Evolutionary conservation across 2,329 filamentous ascomycete species (phyloP).

Genomic region (Dactylellina drechsleri): DNA sequence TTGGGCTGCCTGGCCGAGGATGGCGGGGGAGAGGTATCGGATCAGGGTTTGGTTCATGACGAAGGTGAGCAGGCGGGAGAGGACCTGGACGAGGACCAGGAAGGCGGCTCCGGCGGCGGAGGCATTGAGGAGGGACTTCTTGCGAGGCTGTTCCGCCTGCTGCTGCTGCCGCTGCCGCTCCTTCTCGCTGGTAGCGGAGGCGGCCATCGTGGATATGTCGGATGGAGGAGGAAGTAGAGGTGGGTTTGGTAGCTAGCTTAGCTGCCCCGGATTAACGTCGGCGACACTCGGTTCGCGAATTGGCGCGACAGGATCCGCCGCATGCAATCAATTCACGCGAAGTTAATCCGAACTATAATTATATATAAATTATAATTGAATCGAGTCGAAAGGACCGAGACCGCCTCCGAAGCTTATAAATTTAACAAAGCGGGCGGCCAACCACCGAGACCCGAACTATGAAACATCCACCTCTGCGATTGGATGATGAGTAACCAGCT

Average conservation of each 20-base stretch:
- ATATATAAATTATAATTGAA: constrained; percentile 4
- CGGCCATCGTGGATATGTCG: constrained; percentile 10
- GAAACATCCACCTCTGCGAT: not conserved
- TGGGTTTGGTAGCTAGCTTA: no score
- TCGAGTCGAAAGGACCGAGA: constrained; percentile 11
- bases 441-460: not conserved
- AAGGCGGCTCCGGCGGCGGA: constrained; percentile 80
- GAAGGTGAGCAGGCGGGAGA: constrained; percentile 89
- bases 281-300: constrained; percentile 13
- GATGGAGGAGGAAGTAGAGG: not conserved
- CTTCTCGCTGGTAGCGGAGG: not conserved
- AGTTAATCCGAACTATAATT: constrained; percentile 21
- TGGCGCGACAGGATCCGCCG: not conserved
- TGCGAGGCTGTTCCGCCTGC: constrained; percentile 12
- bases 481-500: not conserved
- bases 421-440: not conserved
- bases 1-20: constrained; percentile 86
- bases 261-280: not conserved
- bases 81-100: constrained; percentile 86
- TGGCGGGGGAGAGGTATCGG: constrained; percentile 83
- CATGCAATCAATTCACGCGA: constrained; percentile 7
- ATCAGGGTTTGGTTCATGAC: constrained; percentile 89
- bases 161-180: no score
- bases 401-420: constrained; percentile 15
- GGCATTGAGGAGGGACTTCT: constrained; percentile 57